phyloP scores from a whole-genome alignment of 2,329 filamentous ascomycete species.

The Claviceps cyperi region DNA sequence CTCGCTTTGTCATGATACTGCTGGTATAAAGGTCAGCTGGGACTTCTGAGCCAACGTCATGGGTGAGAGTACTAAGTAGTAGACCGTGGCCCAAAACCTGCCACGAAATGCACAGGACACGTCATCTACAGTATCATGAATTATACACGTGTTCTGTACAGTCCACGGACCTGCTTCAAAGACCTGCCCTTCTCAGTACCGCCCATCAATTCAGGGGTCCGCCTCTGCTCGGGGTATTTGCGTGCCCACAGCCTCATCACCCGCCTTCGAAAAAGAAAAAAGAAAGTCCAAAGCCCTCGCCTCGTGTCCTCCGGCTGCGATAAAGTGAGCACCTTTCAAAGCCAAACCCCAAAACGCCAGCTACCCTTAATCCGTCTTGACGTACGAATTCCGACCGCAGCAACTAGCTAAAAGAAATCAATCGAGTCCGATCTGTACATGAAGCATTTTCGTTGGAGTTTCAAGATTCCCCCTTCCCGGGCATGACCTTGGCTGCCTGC shows the following conservation, averaged over 20 bases:
- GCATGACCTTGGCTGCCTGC: slow-evolving; percentile 76
- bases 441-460: background rate
- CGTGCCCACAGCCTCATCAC: background rate
- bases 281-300: background rate
- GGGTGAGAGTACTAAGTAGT: too few species aligned
- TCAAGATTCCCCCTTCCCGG: slow-evolving; percentile 37
- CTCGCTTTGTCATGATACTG: too few species aligned
- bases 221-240: background rate
- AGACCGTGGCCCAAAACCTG: too few species aligned
- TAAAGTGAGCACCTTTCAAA: background rate
- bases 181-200: background rate
- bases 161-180: background rate
- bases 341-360: background rate
- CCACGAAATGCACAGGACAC: too few species aligned
- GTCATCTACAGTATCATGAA: too few species aligned
- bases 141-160: background rate
- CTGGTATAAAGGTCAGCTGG: too few species aligned
- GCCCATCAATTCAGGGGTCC: background rate
- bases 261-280: background rate
- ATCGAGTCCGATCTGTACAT: background rate
- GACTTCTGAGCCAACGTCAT: too few species aligned
- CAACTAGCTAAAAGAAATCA: background rate
- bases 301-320: background rate
- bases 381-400: background rate
- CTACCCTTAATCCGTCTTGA: background rate